Conservation (phyloP, 1,139 yeast genomes). For the Candida dubliniensis region DNA sequence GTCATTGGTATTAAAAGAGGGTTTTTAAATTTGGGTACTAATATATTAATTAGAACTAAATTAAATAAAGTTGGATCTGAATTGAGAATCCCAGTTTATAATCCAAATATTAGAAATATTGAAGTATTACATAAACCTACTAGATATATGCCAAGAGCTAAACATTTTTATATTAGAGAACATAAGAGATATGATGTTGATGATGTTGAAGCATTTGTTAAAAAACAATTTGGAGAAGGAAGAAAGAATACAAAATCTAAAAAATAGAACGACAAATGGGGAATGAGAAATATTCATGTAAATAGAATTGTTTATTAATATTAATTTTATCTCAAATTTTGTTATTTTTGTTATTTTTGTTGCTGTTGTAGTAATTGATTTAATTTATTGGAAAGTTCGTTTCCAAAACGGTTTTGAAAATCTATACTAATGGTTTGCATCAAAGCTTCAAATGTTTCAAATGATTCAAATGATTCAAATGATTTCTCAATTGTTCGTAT, state of each 20-base stretch:
- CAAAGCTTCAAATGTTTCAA: slow-evolving; percentile 48
- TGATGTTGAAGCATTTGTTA: slow-evolving; percentile 52
- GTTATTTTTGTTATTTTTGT: slow-evolving; percentile 4
- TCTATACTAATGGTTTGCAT: slow-evolving; percentile 38
- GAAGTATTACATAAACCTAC: slow-evolving; percentile 75
- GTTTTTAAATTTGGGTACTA: slow-evolving; percentile 62
- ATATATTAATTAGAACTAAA: slow-evolving; percentile 75
- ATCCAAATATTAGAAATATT: slow-evolving; percentile 71
- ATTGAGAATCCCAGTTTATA: slow-evolving; percentile 72
- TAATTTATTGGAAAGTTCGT: slow-evolving; percentile 25
- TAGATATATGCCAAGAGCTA: slow-evolving; percentile 68
- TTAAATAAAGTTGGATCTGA: slow-evolving; percentile 80
- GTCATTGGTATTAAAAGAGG: slow-evolving; percentile 71
- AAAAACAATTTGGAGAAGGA: slow-evolving; percentile 16
- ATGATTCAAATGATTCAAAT: slow-evolving; percentile 9
- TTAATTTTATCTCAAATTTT: neutral
- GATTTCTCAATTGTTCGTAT: too few species aligned
- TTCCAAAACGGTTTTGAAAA: slow-evolving; percentile 35
- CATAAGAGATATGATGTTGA: slow-evolving; percentile 81
- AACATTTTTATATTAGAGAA: slow-evolving; percentile 79
- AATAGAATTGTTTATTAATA: neutral
- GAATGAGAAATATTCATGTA: neutral
- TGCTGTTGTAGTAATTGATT: slow-evolving; percentile 13
- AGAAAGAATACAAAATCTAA: neutral
- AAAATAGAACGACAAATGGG: neutral